Base-by-base conservation (phyloP, 495 filamentous ascomycete genomes). In the Lepraria neglecta region DNA sequence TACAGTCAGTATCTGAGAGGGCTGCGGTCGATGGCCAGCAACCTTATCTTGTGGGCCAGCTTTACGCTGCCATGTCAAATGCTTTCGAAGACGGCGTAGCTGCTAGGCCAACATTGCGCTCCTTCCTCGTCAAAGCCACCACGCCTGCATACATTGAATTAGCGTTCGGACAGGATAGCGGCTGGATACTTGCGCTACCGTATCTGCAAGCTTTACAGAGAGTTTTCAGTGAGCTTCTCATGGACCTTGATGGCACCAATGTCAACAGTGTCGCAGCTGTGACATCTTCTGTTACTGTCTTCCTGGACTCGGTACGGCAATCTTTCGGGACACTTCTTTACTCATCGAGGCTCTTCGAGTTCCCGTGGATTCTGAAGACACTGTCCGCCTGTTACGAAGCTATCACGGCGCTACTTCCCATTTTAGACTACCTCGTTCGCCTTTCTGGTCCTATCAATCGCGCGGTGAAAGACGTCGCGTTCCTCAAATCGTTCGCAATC, bases 61-160 rank as follows among this genome's bases (percentile, higher is more conserved):
- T 90, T 7, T 65, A 72, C 38, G 71, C 75, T 0, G 84, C 85
- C 7, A 79, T 88, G 72, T 71, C 69, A n/a, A 71, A 74, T 19
- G 71, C 69, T 1, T 77, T 76, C 51, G 83, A 85, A 67, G 59
- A 70, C 9, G 79, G 78, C 14, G 67, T 74, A 42, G 28, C 59
- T 0, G 66, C 69, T 6, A 74, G 69, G 45, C 79, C 79, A 9
- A 83, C 79, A 4, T 71, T 90, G 42, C 78, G 85, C 10, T 71
- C 76, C 12, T 79, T 83, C 21, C 72, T 90, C 21, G 61, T 88
- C 17, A 77, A 79, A 58, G 76, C 73, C 46, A 74, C 89, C 28
- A 82, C 88, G 64, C 85, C 87, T n/a, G 80, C 79, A 6, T 90
- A 89, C 65, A 72, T 88, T 33, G 78, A 82, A 44, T 59, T 68